Evolutionary conservation across 2,329 filamentous ascomycete genomes (phyloP).

Genomic region (Botrytis galanthina): DNA sequence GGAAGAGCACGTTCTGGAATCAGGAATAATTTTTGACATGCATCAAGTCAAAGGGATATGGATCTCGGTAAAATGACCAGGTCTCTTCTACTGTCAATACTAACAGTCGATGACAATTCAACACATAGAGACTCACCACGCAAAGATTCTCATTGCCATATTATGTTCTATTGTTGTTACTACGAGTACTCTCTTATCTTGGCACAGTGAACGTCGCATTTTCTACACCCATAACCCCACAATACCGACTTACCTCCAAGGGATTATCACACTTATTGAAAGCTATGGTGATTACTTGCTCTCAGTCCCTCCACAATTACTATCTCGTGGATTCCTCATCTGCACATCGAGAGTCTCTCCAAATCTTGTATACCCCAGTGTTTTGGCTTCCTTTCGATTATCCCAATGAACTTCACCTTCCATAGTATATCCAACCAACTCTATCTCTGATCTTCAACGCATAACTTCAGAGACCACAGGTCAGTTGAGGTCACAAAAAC

Average conservation of each 20-base stretch:
- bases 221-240: background rate
- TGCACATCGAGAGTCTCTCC: background rate
- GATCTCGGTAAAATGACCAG: background rate
- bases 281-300: background rate
- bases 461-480: background rate
- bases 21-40: background rate
- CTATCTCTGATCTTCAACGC: background rate
- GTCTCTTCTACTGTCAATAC: background rate
- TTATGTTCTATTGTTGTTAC: background rate
- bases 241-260: background rate
- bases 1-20: accelerated
- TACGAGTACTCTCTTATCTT: background rate
- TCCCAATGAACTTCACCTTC: background rate
- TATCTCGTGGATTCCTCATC: background rate
- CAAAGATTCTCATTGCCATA: background rate
- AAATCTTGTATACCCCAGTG: background rate
- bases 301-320: accelerated
- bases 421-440: background rate
- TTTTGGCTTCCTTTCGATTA: background rate
- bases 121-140: background rate
- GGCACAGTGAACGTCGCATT: too few species aligned
- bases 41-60: background rate
- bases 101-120: background rate
- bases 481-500: background rate
- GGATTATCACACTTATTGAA: background rate